These are phyloP conservation scores for Cystobasidium sp. DNA, from an alignment of 1,284 basidiomycete species.

Conservation along the genomic window DNA sequence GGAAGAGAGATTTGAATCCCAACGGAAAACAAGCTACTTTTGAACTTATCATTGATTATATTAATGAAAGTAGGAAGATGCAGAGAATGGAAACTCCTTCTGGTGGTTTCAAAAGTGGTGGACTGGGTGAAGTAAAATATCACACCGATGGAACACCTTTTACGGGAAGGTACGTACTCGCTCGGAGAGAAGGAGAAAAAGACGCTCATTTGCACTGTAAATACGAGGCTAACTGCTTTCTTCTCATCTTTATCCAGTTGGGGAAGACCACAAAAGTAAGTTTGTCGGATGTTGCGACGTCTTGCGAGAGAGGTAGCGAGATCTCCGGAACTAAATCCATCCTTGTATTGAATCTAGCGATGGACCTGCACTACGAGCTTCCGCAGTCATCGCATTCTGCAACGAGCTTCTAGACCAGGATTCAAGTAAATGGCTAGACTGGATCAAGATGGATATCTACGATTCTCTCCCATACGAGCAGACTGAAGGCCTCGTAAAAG, in stretches of 20 bases:
- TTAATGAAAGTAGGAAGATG: conserved; percentile 50
- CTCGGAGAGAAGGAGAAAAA: conserved; percentile 1
- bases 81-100: conserved; percentile 59
- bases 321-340: neutral
- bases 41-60: conserved; percentile 46
- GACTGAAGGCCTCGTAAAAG: conserved; percentile 59
- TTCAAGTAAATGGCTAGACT: conserved; percentile 53
- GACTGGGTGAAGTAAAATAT: conserved; percentile 64
- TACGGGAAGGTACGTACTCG: conserved; percentile 24
- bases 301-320: neutral
- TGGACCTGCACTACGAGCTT: conserved; percentile 60
- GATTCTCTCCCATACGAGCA: conserved; percentile 49
- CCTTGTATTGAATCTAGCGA: conserved; percentile 53
- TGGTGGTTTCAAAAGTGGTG: conserved; percentile 59
- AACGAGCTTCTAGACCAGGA: conserved; percentile 57
- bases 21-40: conserved; percentile 22
- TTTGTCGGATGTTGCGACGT: neutral
- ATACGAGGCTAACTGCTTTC: conserved; percentile 43
- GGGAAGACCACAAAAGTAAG: conserved; percentile 60
- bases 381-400: conserved; percentile 59
- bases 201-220: conserved; percentile 16
- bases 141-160: conserved; percentile 56
- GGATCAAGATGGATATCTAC: conserved; percentile 57
- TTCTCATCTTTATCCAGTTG: conserved; percentile 52
- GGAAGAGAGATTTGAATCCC: conserved; percentile 47